Percentiles rank a stretch among this genome's conserved stretches.
These are phyloP conservation scores for Trichoderma cornu-damae DNA, from an alignment of 2,329 filamentous ascomycete genomes.

Conservation along the genomic window DNA sequence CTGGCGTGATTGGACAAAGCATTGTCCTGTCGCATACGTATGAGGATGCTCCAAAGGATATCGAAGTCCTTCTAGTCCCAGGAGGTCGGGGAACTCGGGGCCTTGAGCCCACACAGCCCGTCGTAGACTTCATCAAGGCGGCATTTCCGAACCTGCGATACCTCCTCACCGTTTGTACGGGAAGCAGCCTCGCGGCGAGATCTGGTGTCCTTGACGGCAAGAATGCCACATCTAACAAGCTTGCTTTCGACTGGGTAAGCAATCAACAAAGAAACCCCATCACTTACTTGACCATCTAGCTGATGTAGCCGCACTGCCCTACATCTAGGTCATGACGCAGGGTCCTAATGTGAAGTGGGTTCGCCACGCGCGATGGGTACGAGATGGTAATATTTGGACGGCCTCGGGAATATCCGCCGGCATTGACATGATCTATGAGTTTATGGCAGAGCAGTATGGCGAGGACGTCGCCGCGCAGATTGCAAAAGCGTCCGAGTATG, in stretches of 20 bases:
- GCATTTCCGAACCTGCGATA: constrained; percentile 43
- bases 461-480: constrained; percentile 44
- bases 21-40: constrained; percentile 37
- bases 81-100: constrained; percentile 34
- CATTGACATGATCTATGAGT: constrained; percentile 37
- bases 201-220: constrained; percentile 53
- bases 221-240: constrained; percentile 58
- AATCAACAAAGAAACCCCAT: background rate
- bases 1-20: constrained; percentile 28
- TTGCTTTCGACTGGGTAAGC: constrained; percentile 39
- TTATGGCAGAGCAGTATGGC: constrained; percentile 40
- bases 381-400: constrained; percentile 58
- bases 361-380: constrained; percentile 53
- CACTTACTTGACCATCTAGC: background rate
- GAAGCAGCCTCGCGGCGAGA: constrained; percentile 48
- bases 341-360: constrained; percentile 50
- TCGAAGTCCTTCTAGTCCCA: constrained; percentile 38
- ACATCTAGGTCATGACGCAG: constrained; percentile 30
- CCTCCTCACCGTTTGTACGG: constrained; percentile 60
- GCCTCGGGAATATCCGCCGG: constrained; percentile 51
- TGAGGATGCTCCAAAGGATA: constrained; percentile 30
- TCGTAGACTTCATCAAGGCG: constrained; percentile 39
- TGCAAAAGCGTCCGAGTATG: constrained; percentile 53
- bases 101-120: constrained; percentile 21
- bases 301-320: background rate